phyloP scores from a whole-genome alignment of 441 rosid species.

The Oxalis stricta region DNA sequence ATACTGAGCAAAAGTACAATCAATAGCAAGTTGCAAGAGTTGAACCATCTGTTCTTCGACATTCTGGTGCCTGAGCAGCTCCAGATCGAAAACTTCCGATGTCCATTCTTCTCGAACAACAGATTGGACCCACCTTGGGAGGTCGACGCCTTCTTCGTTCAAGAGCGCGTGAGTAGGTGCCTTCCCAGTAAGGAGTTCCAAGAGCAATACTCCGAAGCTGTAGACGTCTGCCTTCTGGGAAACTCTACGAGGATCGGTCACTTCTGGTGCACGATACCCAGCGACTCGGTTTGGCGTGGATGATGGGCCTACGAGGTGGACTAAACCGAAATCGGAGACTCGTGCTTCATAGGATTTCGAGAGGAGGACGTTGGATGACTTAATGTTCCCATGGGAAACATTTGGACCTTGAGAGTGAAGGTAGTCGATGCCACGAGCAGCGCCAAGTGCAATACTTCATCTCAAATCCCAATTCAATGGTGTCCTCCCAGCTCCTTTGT shows the following conservation, averaged over 20 bases:
- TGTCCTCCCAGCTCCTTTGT: slow-evolving; percentile 78
- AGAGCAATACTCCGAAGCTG: slow-evolving; percentile 78
- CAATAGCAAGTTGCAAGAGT: slow-evolving; percentile 76
- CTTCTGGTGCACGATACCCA: slow-evolving; percentile 94
- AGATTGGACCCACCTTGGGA: slow-evolving; percentile 93
- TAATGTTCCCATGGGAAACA: slow-evolving; percentile 80
- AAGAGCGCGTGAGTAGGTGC: slow-evolving; percentile 69
- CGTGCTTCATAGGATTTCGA: slow-evolving; percentile 62
- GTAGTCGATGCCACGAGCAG: slow-evolving; percentile 74
- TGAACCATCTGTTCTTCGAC: slow-evolving; percentile 74
- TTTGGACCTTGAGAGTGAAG: slow-evolving; percentile 66
- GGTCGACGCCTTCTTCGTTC: slow-evolving; percentile 88
- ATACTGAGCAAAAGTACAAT: slow-evolving; percentile 71
- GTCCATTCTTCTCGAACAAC: slow-evolving; percentile 81
- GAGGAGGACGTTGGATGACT: slow-evolving; percentile 77
- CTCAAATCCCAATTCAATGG: slow-evolving; percentile 77
- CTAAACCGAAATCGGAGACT: slow-evolving; percentile 81
- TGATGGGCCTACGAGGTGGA: slow-evolving; percentile 64
- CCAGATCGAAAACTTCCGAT: slow-evolving; percentile 76
- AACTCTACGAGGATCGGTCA: slow-evolving; percentile 72
- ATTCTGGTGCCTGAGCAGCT: slow-evolving; percentile 61
- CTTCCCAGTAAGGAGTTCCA: slow-evolving; percentile 83
- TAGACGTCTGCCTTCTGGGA: slow-evolving; percentile 91
- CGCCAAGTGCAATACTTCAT: slow-evolving; percentile 64
- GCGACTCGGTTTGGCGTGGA: slow-evolving; percentile 59